Conservation (phyloP, 192 early-diverging fungal species). For the Obelidium mucronatum region DNA sequence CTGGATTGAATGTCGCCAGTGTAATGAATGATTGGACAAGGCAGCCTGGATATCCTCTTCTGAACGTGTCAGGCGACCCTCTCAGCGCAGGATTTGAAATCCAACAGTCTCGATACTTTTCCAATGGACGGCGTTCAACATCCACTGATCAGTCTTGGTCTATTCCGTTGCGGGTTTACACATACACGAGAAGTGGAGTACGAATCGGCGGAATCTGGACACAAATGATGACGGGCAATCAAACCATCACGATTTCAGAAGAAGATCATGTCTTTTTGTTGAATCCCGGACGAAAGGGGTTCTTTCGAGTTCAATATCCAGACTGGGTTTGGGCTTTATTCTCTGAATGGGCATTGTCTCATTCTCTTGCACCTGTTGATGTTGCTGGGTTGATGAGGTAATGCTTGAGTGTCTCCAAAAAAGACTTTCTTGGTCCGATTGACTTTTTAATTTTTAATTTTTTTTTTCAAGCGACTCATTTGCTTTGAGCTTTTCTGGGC, state of each 20-base stretch:
- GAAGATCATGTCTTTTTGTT: slow-evolving; percentile 28
- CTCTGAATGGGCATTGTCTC: neutral
- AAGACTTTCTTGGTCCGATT: neutral
- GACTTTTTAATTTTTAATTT: neutral
- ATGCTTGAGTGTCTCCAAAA: neutral
- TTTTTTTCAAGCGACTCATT: slow-evolving; percentile 5
- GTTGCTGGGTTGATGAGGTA: slow-evolving; percentile 14
- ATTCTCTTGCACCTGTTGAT: neutral
- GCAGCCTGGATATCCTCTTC: slow-evolving; percentile 50
- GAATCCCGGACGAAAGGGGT: slow-evolving; percentile 41
- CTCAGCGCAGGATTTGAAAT: neutral
- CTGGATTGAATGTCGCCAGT: slow-evolving; percentile 27
- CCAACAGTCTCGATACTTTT: slow-evolving; percentile 2
- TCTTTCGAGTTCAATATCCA: slow-evolving; percentile 41
- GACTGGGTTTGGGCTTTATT: slow-evolving; percentile 10
- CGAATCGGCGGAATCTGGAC: neutral
- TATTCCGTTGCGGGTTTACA: neutral
- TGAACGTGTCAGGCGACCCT: slow-evolving; percentile 7
- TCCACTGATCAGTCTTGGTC: neutral
- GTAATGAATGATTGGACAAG: slow-evolving; percentile 51
- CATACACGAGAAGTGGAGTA: neutral
- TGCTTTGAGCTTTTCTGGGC: slow-evolving; percentile 14
- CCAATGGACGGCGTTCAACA: slow-evolving; percentile 6
- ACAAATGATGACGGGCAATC: slow-evolving; percentile 8
- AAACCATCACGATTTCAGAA: slow-evolving; percentile 16